A percentile compares a stretch with the other conserved stretches of the same genome.
Evolutionary conservation across 495 filamentous ascomycete genomes (phyloP).

Genomic region (Daldinia childiae): DNA sequence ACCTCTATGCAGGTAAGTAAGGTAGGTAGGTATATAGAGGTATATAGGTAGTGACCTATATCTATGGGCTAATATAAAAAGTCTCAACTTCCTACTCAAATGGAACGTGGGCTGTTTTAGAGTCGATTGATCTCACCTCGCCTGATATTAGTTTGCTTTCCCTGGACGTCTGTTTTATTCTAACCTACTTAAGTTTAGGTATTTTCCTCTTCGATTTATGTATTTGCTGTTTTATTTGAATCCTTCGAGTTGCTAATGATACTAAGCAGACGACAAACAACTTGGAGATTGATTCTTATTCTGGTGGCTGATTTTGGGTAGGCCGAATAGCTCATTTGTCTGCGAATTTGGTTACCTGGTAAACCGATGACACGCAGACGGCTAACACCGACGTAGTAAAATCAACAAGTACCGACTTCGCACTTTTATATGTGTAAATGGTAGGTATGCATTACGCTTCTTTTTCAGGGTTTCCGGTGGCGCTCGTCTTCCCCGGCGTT

Average conservation of each 20-base stretch:
- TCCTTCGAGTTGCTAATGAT: background rate
- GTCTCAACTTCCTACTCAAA: slow-evolving; percentile 20
- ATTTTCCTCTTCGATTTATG: background rate
- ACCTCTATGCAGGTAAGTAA: too few species aligned
- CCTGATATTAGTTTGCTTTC: slow-evolving; percentile 22
- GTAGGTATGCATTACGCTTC: slow-evolving; percentile 2
- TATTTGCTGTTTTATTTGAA: background rate
- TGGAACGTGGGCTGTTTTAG: slow-evolving; percentile 39
- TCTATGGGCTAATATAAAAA: too few species aligned
- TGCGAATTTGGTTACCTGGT: slow-evolving; percentile 25
- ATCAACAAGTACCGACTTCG: slow-evolving; percentile 16
- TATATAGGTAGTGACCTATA: too few species aligned
- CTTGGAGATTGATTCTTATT: slow-evolving; percentile 2
- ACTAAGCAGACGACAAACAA: background rate
- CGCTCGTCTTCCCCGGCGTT: background rate
- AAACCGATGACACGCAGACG: slow-evolving; percentile 32
- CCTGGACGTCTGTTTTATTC: background rate
- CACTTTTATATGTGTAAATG: slow-evolving; percentile 7
- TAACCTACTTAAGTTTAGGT: too few species aligned
- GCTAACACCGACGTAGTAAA: slow-evolving; percentile 26
- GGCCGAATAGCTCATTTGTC: background rate
- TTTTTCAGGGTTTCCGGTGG: background rate
- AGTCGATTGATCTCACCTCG: slow-evolving; percentile 34
- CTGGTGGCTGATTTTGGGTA: slow-evolving; percentile 6
- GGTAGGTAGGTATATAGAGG: too few species aligned